Evolutionary conservation across 2,329 filamentous ascomycete genomes (phyloP).

Genomic region (Fusarium sp.): DNA sequence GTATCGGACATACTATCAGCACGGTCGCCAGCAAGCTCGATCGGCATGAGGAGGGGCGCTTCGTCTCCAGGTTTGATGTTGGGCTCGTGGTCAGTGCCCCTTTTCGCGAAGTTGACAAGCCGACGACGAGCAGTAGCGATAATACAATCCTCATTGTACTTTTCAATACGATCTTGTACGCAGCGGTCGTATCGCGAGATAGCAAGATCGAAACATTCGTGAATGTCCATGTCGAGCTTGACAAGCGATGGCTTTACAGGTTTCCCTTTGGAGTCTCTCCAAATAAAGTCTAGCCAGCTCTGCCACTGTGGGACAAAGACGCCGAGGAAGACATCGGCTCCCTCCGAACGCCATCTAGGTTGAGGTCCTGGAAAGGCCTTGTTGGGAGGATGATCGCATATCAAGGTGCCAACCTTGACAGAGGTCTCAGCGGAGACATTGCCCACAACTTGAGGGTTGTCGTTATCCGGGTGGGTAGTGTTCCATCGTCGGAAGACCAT

Average conservation of each 20-base stretch:
- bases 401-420: background rate
- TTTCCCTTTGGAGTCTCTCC: background rate
- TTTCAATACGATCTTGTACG: background rate
- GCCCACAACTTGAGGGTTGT: background rate
- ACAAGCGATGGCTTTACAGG: background rate
- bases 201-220: background rate
- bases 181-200: background rate
- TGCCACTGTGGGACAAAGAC: background rate
- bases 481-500: conserved; percentile 3
- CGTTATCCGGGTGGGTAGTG: background rate
- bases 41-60: background rate
- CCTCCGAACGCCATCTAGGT: background rate
- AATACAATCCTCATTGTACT: background rate
- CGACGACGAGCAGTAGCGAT: background rate
- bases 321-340: background rate
- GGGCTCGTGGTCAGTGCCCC: background rate
- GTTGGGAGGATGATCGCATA: background rate
- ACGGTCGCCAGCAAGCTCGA: background rate
- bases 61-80: background rate
- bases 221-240: background rate
- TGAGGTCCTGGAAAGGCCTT: background rate
- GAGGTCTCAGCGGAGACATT: background rate
- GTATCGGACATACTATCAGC: background rate
- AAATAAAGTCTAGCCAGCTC: background rate
- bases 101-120: background rate